Base-by-base conservation (phyloP, 2,329 filamentous ascomycete species). In the Trichoderma sp. region DNA sequence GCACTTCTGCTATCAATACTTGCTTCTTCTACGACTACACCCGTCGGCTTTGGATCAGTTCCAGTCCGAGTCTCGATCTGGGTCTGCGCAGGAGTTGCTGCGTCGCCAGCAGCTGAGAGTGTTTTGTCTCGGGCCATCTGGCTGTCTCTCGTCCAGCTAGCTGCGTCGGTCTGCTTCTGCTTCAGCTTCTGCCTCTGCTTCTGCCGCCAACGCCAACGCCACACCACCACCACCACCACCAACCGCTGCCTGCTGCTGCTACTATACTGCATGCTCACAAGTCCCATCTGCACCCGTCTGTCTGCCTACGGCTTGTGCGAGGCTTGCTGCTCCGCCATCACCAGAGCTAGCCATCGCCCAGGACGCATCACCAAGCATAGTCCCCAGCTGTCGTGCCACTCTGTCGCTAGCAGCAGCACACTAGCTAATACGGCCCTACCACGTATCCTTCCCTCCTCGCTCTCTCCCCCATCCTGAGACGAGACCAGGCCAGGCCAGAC, bases 401-500 rank as follows among this genome's bases (percentile, higher is more conserved):
- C 63, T 57, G 29, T 67, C 68, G 37, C 62, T 67, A 70, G 68
- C 68, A 70, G 68, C 47, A 35, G 53, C 55, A 68, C 65, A 57
- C 65, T 68, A 57, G 33, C 65, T 68, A 57, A 43, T 43, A 43
- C 43, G 57, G 57, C 56, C 43, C 60, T 47, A 56, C 62, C 68
- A 70, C 68, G 62, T 60, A 65, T 65, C 68, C 63, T 35, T n/a
- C 40, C 24, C 16, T 47, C 47, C 55, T 57, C 55, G 49, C 62
- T 61, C 49, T 37, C 37, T 67, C 21, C 40, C 63, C 63, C 40
- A 52, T 59, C 52, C 62, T 47, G 3, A 63, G 43, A 52, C 60
- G 47, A 53, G n/a, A 55, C 60, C 60, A 53, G 49, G 37, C 68
- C 68, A 6, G 14, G 3, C 53, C 52, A 47, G 63, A 35, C 62